A percentile compares a stretch with the other conserved stretches of the same genome.
Conservation (phyloP, 2,329 filamentous ascomycete species). For the Aspergillus calidoustus region DNA sequence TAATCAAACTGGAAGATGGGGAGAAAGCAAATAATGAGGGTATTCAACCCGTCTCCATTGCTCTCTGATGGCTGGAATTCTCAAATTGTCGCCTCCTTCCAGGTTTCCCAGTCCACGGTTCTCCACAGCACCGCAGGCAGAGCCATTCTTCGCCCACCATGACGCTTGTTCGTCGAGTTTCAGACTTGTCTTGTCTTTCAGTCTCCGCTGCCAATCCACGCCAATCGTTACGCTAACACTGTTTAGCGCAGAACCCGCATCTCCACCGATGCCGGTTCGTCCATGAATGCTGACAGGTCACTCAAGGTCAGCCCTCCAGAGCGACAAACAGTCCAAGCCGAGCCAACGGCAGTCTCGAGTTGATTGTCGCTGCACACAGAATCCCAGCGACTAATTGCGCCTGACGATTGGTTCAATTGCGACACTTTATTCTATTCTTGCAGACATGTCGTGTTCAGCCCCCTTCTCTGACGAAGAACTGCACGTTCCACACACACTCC, state of each 20-base stretch:
- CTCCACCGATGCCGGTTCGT: background rate
- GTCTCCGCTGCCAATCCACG: background rate
- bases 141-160: background rate
- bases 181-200: background rate
- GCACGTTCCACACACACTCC: background rate
- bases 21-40: background rate
- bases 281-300: background rate
- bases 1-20: background rate
- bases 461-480: background rate
- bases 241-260: background rate
- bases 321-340: background rate
- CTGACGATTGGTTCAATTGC: background rate
- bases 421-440: background rate
- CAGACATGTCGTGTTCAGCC: background rate
- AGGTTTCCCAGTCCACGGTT: background rate
- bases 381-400: constrained; percentile 1
- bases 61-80: background rate
- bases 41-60: background rate
- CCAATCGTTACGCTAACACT: background rate
- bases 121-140: background rate
- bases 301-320: background rate
- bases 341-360: background rate
- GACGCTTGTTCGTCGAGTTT: constrained; percentile 2
- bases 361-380: background rate
- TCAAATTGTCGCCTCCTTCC: background rate